phyloP scores from a whole-genome alignment of 1,284 basidiomycete genomes.

The Acaromyces ingoldii region DNA sequence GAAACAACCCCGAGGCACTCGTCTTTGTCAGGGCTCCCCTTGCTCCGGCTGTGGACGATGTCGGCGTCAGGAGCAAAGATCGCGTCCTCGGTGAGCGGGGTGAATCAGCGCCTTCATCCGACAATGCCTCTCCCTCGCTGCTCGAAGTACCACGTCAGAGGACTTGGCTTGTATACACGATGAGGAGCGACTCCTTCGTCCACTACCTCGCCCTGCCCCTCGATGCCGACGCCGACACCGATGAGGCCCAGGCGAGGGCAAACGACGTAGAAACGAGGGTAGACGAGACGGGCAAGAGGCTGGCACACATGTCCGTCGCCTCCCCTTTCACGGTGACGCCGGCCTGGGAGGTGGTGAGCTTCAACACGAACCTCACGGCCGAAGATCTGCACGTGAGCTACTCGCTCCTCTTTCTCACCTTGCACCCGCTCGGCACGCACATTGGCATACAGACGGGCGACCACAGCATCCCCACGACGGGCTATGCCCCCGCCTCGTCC shows the following conservation, averaged over 20 bases:
- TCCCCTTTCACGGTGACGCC: not conserved
- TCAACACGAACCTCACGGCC: constrained; percentile 39
- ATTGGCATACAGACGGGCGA: constrained; percentile 43
- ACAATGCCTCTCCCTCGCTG: not conserved
- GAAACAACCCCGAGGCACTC: constrained; percentile 40
- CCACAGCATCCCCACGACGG: constrained; percentile 16
- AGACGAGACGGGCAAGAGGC: not conserved
- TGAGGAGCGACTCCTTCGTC: constrained; percentile 29
- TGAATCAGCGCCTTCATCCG: not conserved
- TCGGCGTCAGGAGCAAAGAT: not conserved
- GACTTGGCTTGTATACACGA: constrained; percentile 37
- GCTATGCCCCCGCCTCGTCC: constrained; percentile 7
- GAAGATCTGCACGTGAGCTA: constrained; percentile 40
- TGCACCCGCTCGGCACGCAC: constrained; percentile 32
- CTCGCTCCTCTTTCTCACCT: constrained; percentile 34
- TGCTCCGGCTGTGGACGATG: constrained; percentile 8
- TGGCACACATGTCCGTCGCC: not conserved
- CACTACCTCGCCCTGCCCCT: constrained; percentile 38
- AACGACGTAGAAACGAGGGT: not conserved
- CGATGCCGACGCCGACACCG: constrained; percentile 10
- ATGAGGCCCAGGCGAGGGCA: not conserved
- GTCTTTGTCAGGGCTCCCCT: constrained; percentile 25
- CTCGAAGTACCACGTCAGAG: not conserved
- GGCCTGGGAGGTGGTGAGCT: constrained; percentile 25
- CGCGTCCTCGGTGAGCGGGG: not conserved